Percentiles rank a stretch among this genome's conserved stretches.
Conservation (phyloP, 2,329 filamentous ascomycete genomes). For the Colletotrichum phormii region DNA sequence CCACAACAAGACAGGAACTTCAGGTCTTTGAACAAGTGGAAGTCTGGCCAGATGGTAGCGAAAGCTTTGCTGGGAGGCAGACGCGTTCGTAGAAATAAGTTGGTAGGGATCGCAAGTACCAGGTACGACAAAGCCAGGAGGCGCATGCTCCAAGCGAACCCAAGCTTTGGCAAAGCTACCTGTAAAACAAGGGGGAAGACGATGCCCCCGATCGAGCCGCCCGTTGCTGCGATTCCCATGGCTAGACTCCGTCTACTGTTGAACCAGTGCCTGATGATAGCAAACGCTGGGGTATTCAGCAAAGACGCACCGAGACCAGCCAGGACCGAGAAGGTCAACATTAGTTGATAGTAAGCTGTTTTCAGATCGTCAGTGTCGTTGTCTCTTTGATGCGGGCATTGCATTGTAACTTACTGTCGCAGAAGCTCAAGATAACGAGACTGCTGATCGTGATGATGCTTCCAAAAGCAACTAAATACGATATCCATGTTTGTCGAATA, state of each 20-base stretch:
- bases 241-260: neutral
- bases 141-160: neutral
- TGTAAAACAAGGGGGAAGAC: too few relatives aligned
- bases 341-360: neutral
- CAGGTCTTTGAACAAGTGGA: neutral
- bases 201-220: neutral
- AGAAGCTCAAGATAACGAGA: neutral
- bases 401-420: neutral
- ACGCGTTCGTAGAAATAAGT: neutral
- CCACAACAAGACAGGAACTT: neutral
- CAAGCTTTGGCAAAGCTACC: neutral
- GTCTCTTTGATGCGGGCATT: neutral
- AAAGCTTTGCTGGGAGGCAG: neutral
- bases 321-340: neutral
- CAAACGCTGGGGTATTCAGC: neutral
- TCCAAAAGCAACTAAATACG: neutral
- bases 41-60: neutral
- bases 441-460: neutral
- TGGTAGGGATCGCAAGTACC: neutral
- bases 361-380: neutral
- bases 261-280: neutral
- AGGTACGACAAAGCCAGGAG: neutral
- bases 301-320: neutral
- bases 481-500: neutral
- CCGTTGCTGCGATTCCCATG: neutral